Conservation (phyloP, 2,329 filamentous ascomycete species). For the Sporothrix pallida region DNA sequence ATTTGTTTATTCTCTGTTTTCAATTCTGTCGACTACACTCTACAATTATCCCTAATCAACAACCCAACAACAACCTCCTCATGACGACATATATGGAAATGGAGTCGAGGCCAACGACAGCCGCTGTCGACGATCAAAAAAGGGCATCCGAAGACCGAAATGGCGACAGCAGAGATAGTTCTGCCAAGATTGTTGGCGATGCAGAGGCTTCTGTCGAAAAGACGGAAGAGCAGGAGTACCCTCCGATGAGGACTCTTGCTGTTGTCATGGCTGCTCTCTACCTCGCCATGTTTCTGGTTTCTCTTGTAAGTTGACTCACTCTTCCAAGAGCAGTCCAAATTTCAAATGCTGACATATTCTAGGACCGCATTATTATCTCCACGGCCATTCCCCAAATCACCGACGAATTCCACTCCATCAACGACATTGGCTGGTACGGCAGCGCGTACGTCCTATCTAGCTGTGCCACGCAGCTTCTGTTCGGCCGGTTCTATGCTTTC, state of each 20-base stretch:
- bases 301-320: conserved; percentile 39
- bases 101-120: conserved; percentile 1
- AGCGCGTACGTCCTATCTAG: conserved; percentile 37
- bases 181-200: background rate
- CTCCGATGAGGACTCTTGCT: conserved; percentile 37
- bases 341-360: background rate
- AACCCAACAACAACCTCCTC: background rate
- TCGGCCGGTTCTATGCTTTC: conserved; percentile 50
- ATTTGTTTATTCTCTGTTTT: background rate
- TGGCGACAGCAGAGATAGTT: background rate
- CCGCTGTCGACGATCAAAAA: background rate
- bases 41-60: background rate
- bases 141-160: background rate
- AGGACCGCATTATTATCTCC: conserved; percentile 43
- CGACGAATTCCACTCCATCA: conserved; percentile 36
- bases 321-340: too few species aligned
- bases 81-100: conserved; percentile 3
- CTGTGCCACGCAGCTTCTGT: conserved; percentile 46
- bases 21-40: background rate
- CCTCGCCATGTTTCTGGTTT: conserved; percentile 49
- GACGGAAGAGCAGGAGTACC: background rate
- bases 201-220: background rate
- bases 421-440: conserved; percentile 39
- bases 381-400: conserved; percentile 38
- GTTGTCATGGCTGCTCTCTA: conserved; percentile 45